Base-by-base conservation (phyloP, 2,329 filamentous ascomycete genomes). In the Davidsoniella eucalypti region DNA sequence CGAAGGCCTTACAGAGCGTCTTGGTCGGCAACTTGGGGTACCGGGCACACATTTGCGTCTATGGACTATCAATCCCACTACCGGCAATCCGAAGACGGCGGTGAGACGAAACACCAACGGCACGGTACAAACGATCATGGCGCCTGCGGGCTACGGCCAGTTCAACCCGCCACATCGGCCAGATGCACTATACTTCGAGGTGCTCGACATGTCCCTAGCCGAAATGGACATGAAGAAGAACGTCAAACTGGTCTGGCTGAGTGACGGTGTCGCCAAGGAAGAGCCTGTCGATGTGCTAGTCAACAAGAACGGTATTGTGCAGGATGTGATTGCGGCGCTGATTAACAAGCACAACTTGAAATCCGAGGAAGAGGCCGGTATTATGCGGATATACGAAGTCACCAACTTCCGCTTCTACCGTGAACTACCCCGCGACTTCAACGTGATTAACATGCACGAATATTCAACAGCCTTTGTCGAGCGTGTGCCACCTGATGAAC, bases 211-310 rank as follows among this genome's bases (percentile, higher is more conserved):
- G 70, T 94, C 87, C 59, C 67, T 98, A 44, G 84, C 85, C 21
- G 93, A 98, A 64, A 72, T 94, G 41, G 92, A 98, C 61, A 92
- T 85, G 51, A 92, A 94, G 69, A 95, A 93, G 69, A 78, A 70
- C 52, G 69, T 96, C 55, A 90, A 85, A 63, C 67, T 98, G 44
- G 84, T 73, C 1, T 90, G 84, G 78, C 69, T 98, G 43, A 84
- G 82, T 39, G 92, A 98, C 55, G 92, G 92, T 41, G 82, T 96
- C 55, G 79, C 79, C 9, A 96, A 95, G 69, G 88, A 94, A 78
- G 87, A 95, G 58, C 69, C 72, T 1, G 76, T 78, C 54, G 88
- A 95, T 56, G 66, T 96, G 40, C 77, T 98, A 50, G 87, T 96
- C 4, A 80, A 86, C 54, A 94, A 94, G 66, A 87, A 80, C 55